phyloP scores from a whole-genome alignment of 306 rosid genomes.

The Delonix regia region DNA sequence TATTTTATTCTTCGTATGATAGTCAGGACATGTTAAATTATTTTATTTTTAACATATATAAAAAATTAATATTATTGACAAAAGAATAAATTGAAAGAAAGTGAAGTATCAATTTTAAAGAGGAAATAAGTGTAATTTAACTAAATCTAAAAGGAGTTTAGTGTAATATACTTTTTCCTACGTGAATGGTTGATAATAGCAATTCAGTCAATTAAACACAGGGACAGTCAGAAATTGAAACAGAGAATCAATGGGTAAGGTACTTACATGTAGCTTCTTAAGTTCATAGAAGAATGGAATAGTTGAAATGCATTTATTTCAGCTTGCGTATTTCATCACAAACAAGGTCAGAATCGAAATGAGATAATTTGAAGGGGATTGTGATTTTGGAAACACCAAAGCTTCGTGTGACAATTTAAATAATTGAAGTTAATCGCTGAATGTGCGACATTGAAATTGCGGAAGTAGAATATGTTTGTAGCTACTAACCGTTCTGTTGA shows the following conservation, averaged over 20 bases:
- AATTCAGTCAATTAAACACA: neutral
- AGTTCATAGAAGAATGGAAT: neutral
- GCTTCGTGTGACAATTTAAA: neutral
- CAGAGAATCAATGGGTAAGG: too few species aligned
- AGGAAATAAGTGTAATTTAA: neutral
- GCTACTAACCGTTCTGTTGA: neutral
- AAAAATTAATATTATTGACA: too few species aligned
- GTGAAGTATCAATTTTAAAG: too few species aligned
- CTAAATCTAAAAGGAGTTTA: neutral
- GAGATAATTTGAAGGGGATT: neutral
- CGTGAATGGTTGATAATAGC: neutral
- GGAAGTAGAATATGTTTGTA: neutral
- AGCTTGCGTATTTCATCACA: too few species aligned
- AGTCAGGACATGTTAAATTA: too few species aligned
- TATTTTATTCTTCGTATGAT: too few species aligned
- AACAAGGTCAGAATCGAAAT: neutral
- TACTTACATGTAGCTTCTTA: neutral
- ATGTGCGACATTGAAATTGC: neutral
- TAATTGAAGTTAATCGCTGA: neutral
- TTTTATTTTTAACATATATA: too few species aligned
- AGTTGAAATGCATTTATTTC: neutral
- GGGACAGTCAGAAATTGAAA: too few species aligned
- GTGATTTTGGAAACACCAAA: neutral
- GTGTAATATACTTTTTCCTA: neutral
- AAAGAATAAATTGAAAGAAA: too few species aligned